Conservation (phyloP, 345 rosid species). For the Eucalyptus erythrocorys region DNA sequence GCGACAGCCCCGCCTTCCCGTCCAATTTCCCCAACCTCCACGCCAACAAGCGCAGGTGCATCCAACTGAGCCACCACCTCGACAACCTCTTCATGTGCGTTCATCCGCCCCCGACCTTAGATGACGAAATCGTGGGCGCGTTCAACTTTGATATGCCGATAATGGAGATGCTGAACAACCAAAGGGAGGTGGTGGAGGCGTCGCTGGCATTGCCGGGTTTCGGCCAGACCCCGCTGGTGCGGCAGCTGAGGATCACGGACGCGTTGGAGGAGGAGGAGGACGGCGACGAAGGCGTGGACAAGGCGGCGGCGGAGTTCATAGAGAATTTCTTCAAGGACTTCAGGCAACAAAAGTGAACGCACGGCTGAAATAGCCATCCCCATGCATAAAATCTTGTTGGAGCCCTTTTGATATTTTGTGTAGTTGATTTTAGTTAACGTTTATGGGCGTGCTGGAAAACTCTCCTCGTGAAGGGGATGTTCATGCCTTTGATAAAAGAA, state of each 20-base stretch:
- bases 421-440: background rate
- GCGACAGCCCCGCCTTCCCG: constrained; percentile 59
- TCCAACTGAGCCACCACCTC: constrained; percentile 1
- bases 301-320: constrained; percentile 86
- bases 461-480: background rate
- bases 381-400: background rate
- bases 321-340: constrained; percentile 56
- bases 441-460: background rate
- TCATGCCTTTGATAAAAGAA: background rate
- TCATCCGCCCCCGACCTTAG: constrained; percentile 45
- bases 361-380: background rate
- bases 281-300: constrained; percentile 41
- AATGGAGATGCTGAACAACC: constrained; percentile 44
- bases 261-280: constrained; percentile 47
- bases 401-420: background rate
- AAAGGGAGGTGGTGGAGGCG: constrained; percentile 20
- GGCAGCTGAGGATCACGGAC: constrained; percentile 87
- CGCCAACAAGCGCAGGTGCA: constrained; percentile 12
- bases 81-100: constrained; percentile 43
- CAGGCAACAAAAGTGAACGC: constrained; percentile 32
- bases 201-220: constrained; percentile 78
- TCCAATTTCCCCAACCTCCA: background rate
- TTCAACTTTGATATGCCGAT: constrained; percentile 33
- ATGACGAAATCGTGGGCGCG: constrained; percentile 15
- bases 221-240: constrained; percentile 65